Evolutionary conservation across 768 basidiomycete species (phyloP).

Genomic region (Mycena albidolilacea): DNA sequence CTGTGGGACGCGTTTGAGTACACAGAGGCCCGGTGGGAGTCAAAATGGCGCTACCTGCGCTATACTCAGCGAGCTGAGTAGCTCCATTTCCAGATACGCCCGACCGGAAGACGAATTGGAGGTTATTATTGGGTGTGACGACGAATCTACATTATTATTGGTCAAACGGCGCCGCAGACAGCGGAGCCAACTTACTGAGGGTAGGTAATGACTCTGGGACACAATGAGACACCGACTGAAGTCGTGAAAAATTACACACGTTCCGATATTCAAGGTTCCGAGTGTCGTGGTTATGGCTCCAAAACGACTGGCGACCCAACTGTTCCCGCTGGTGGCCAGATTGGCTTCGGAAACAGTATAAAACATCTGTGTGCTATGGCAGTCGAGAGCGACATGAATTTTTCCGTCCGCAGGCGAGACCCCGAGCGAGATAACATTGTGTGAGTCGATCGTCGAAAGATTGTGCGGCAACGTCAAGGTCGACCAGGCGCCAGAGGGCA

Average conservation of each 20-base stretch:
- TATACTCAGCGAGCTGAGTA: conserved; percentile 64
- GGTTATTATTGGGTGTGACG: conserved; percentile 59
- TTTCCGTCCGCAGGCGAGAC: conserved; percentile 62
- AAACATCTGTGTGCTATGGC: conserved; percentile 59
- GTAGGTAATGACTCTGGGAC: conserved; percentile 57
- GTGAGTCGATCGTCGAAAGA: conserved; percentile 58
- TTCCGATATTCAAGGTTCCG: conserved; percentile 59
- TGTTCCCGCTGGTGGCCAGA: conserved; percentile 57
- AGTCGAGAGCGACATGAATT: conserved; percentile 64
- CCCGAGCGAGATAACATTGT: conserved; percentile 61
- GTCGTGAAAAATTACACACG: conserved; percentile 47
- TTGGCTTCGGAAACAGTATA: conserved; percentile 60
- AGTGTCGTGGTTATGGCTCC: conserved; percentile 57
- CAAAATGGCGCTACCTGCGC: conserved; percentile 18
- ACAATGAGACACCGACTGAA: conserved; percentile 6
- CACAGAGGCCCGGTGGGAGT: no score
- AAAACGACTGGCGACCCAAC: conserved; percentile 61
- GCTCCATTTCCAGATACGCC: conserved; percentile 64
- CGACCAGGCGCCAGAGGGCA: conserved; percentile 58
- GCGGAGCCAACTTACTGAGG: conserved; percentile 48
- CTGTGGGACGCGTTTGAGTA: conserved; percentile 19
- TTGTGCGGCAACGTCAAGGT: conserved; percentile 60
- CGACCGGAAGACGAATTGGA: conserved; percentile 64
- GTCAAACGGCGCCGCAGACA: no score
- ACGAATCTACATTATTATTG: conserved; percentile 49